Conservation (phyloP, 192 early-diverging fungal genomes). For the Podila verticillata region DNA sequence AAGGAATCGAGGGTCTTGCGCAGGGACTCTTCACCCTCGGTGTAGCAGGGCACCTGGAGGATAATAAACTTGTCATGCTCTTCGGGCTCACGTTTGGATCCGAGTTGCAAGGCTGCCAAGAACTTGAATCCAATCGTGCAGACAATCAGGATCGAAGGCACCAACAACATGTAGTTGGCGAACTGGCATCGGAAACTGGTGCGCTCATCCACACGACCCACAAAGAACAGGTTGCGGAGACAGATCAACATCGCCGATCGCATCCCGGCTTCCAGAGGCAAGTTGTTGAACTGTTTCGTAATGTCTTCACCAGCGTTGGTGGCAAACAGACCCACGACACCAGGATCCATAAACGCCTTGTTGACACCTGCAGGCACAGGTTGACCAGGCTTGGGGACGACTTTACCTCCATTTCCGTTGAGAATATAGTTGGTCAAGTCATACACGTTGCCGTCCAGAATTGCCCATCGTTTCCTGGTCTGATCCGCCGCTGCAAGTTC, state of each 20-base stretch:
- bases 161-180: slow-evolving; percentile 86
- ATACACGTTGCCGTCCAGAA: slow-evolving; percentile 76
- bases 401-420: slow-evolving; percentile 55
- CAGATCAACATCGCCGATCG: slow-evolving; percentile 72
- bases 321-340: slow-evolving; percentile 71
- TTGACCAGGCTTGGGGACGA: slow-evolving; percentile 43
- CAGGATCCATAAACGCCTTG: slow-evolving; percentile 66
- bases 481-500: slow-evolving; percentile 64
- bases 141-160: slow-evolving; percentile 83
- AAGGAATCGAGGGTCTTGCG: slow-evolving; percentile 95
- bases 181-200: slow-evolving; percentile 81
- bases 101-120: slow-evolving; percentile 92
- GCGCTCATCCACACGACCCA: slow-evolving; percentile 87
- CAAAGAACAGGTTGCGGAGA: slow-evolving; percentile 85
- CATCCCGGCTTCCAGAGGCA: slow-evolving; percentile 57
- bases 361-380: slow-evolving; percentile 53
- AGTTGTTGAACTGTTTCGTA: slow-evolving; percentile 62
- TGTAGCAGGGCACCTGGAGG: slow-evolving; percentile 97
- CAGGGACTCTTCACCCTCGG: slow-evolving; percentile 95
- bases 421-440: slow-evolving; percentile 77
- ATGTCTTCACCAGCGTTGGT: slow-evolving; percentile 73
- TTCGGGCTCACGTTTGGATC: slow-evolving; percentile 77
- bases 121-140: slow-evolving; percentile 93
- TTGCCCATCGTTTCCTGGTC: slow-evolving; percentile 66
- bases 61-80: slow-evolving; percentile 92